Conservation (phyloP, 2,329 filamentous ascomycete species). For the Beauveria australis region DNA sequence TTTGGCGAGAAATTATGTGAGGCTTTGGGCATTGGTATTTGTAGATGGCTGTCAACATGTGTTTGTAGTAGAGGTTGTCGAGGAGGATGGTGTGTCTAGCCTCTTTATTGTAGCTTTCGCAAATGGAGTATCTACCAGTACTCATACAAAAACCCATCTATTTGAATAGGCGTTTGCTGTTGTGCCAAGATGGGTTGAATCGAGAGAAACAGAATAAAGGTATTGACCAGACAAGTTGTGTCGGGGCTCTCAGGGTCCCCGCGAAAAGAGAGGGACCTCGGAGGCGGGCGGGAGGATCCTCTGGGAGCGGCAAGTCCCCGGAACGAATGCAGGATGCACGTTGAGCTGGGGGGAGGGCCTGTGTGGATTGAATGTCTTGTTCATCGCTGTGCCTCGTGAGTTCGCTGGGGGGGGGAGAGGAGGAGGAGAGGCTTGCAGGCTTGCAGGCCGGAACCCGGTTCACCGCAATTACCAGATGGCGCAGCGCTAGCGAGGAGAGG, state of each 20-base stretch:
- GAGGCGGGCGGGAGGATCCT: not conserved
- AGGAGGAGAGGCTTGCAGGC: not conserved
- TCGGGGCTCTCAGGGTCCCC: not conserved
- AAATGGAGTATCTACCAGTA: no score
- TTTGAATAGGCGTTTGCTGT: not conserved
- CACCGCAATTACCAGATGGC: constrained; percentile 6
- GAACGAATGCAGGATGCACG: constrained; percentile 7
- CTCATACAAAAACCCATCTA: no score
- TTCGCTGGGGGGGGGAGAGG: not conserved
- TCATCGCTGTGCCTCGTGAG: not conserved
- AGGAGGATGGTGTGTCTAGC: not conserved
- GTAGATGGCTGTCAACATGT: no score
- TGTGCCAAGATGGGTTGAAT: not conserved
- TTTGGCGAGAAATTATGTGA: not conserved
- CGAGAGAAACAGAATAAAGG: not conserved
- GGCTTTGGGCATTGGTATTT: not conserved
- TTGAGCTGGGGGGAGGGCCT: constrained; percentile 2
- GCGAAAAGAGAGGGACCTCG: not conserved
- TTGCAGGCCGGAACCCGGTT: constrained; percentile 1
- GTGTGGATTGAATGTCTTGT: not conserved
- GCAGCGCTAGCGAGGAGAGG: not conserved
- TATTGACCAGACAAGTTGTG: no score
- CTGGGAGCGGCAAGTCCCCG: not conserved
- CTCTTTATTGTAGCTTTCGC: not conserved
- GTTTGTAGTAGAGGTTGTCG: not conserved